Evolutionary conservation across 2,329 filamentous ascomycete genomes (phyloP).

Genomic region (Aspergillus pseudonomiae): DNA sequence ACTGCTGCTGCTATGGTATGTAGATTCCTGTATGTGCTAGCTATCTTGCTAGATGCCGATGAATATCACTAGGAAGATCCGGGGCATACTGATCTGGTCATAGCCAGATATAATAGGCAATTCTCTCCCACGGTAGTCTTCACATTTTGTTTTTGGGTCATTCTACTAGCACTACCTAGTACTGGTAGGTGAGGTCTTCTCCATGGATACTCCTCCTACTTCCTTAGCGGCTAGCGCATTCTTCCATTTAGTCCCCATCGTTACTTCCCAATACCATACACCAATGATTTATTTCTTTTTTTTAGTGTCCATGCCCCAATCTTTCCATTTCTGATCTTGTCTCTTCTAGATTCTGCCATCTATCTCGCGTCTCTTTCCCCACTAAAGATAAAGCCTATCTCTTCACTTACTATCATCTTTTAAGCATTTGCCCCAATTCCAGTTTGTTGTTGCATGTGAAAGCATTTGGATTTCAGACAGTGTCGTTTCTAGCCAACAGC

Average conservation of each 20-base stretch:
- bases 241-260: conserved; percentile 23
- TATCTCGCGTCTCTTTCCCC: conserved; percentile 20
- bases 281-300: conserved; percentile 6
- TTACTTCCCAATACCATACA: conserved; percentile 20
- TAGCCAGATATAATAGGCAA: neutral
- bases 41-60: neutral
- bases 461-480: conserved; percentile 26
- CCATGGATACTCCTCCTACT: neutral
- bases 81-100: neutral
- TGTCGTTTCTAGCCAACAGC: neutral
- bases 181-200: neutral
- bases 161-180: neutral
- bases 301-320: conserved; percentile 11
- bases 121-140: neutral
- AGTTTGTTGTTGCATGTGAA: conserved; percentile 29
- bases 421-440: conserved; percentile 23
- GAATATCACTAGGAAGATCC: neutral
- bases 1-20: neutral
- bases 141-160: neutral
- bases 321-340: conserved; percentile 24
- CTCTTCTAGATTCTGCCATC: conserved; percentile 25
- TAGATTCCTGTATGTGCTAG: no score
- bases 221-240: neutral
- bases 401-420: conserved; percentile 25
- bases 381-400: conserved; percentile 16